Evolutionary conservation across 306 rosid genomes (phyloP), one percentile per base, ranked within the genome.

Genomic region (Inga oerstediana): DNA sequence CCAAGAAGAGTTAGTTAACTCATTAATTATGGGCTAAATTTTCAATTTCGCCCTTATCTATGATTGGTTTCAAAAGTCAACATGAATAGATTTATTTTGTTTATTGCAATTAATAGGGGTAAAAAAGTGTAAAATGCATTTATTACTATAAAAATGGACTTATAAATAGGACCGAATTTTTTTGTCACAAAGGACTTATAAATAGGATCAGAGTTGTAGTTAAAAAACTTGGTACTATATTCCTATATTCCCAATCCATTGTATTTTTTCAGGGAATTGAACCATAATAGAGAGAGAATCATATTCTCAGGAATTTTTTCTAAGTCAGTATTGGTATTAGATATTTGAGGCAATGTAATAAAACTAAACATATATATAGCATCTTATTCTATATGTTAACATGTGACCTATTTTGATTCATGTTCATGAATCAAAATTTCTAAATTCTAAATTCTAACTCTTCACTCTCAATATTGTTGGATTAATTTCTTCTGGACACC

Each of bases 271-370:
- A 27, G 72, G 80, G 77, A 32, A 69, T 35, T 80, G 75, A 76
- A 82, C 75, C 82, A 74, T 49, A 49, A 44, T 32, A 69, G 65
- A 66, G 46, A 85, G 93, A 87, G 64, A 66, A 87, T 84, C 93
- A 11, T 82, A 87, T 92, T 89, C 96, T 79, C 35, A 43, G 75
- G 75, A 85, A 79, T 78, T 68, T 82, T 69, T 56, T 56, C 30
- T 0, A 56, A 20, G 62, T 20, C 27, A 20, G 10, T 20, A 54
- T 54, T 54, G 24, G 24, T 19, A n/a, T 51, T 12, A 51, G 2
- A 51, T 17, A 51, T 51, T 51, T 4, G 62, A 58, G 72, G 72
- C 59, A 66, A 22, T 6, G 45, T 48, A 54, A 19, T 19, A 71
- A 10, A 68, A 67, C 71, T 68, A 41, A 37, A 34, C 0, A 4